Evolutionary conservation across 2,329 filamentous ascomycete genomes (phyloP).

Genomic region (Lojkania enalia): DNA sequence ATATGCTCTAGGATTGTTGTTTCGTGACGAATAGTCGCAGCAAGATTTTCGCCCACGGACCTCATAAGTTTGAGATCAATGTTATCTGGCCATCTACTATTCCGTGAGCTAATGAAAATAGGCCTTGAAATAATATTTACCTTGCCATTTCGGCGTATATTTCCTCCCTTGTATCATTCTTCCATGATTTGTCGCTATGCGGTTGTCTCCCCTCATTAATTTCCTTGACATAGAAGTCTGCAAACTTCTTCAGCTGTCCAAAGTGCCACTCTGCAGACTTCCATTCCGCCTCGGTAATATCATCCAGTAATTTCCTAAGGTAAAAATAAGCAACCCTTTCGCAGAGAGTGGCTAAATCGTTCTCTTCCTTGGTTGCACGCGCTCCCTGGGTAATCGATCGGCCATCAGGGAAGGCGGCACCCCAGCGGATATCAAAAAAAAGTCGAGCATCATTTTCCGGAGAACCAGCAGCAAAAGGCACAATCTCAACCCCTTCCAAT

Average conservation of each 20-base stretch:
- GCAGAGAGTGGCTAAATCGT: constrained; percentile 3
- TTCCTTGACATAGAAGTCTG: neutral
- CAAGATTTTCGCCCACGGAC: constrained; percentile 9
- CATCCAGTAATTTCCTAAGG: constrained; percentile 1
- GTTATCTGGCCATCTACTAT: too few relatives aligned
- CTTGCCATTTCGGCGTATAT: neutral
- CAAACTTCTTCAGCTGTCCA: constrained; percentile 1
- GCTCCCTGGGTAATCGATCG: neutral
- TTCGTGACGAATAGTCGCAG: neutral
- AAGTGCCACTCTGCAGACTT: constrained; percentile 1
- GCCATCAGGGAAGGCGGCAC: constrained; percentile 9
- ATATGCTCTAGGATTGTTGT: constrained; percentile 2
- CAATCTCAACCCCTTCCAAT: constrained; percentile 13
- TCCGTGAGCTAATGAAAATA: too few relatives aligned
- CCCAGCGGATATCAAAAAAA: constrained; percentile 8
- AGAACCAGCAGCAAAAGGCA: constrained; percentile 10
- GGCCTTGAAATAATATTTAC: too few relatives aligned
- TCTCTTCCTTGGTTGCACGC: constrained; percentile 1
- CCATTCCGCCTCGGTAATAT: constrained; percentile 2
- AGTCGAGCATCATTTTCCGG: constrained; percentile 12
- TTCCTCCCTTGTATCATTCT: constrained; percentile 7
- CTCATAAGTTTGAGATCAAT: constrained; percentile 11
- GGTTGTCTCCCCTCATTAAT: constrained; percentile 1
- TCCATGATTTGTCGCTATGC: neutral
- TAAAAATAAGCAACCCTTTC: constrained; percentile 11